A percentile compares a stretch with the other conserved stretches of the same genome.
Evolutionary conservation across 2,329 filamentous ascomycete genomes (phyloP).

Genomic region (Clarireedia hainanense): DNA sequence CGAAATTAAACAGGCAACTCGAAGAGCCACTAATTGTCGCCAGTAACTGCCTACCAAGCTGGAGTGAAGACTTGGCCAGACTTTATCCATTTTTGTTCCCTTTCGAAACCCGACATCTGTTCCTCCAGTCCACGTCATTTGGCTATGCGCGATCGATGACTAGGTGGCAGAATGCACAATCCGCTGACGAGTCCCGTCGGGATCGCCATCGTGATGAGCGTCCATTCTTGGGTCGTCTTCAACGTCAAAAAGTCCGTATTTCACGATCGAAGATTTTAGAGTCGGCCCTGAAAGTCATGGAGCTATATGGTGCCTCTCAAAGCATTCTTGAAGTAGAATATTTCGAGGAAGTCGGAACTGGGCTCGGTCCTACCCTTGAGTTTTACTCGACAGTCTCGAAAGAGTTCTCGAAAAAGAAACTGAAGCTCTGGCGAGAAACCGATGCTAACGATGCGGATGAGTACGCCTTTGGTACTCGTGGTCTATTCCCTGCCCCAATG

Average conservation of each 20-base stretch:
- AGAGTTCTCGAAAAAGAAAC: constrained; percentile 94
- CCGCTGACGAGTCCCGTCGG: constrained; percentile 69
- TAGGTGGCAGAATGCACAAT: constrained; percentile 89
- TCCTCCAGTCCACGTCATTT: constrained; percentile 96
- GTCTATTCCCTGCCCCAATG: constrained; percentile 87
- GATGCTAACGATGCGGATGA: constrained; percentile 67
- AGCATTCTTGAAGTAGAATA: constrained; percentile 97
- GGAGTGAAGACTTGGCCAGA: constrained; percentile 91
- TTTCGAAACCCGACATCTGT: constrained; percentile 93
- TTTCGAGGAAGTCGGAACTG: constrained; percentile 96
- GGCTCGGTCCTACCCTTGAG: constrained; percentile 87
- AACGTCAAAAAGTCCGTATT: constrained; percentile 97
- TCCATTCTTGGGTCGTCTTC: constrained; percentile 82
- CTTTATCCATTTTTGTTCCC: constrained; percentile 96
- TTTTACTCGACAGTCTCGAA: constrained; percentile 97
- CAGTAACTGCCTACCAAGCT: constrained; percentile 89
- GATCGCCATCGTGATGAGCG: constrained; percentile 81
- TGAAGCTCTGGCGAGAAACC: constrained; percentile 92
- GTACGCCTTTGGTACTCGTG: constrained; percentile 75
- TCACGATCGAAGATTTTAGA: constrained; percentile 91
- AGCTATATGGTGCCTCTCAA: constrained; percentile 92
- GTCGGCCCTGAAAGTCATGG: constrained; percentile 97
- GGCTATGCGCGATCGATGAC: constrained; percentile 97
- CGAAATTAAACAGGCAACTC: constrained; percentile 92
- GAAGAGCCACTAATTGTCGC: constrained; percentile 96